Conservation (phyloP, 495 filamentous ascomycete species). For the Hypoxylon lenormandii region DNA sequence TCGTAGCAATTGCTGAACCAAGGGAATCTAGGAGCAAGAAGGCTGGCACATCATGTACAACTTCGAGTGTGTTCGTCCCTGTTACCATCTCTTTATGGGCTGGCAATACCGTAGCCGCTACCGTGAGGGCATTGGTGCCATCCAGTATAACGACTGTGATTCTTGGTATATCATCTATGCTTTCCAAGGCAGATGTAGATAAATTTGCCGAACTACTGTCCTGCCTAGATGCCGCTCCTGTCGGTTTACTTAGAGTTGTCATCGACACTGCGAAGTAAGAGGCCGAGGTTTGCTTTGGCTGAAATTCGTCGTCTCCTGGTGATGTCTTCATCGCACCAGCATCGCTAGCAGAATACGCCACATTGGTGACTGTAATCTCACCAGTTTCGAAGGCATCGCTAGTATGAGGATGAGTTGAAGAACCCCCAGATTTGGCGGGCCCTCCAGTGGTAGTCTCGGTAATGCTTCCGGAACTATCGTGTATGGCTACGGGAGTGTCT, state of each 20-base stretch:
- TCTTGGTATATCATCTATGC: background rate
- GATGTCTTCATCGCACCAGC: background rate
- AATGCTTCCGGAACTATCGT: background rate
- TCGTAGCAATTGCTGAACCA: background rate
- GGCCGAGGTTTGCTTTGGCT: background rate
- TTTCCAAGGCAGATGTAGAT: background rate
- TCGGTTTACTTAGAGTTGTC: background rate
- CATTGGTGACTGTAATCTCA: background rate
- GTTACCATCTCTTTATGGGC: background rate
- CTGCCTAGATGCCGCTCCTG: background rate
- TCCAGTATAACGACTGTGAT: background rate
- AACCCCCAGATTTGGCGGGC: background rate
- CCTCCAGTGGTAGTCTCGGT: background rate
- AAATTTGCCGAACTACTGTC: background rate
- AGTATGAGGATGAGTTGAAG: background rate
- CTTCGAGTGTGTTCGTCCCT: background rate
- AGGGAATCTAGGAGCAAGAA: background rate
- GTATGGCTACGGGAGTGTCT: background rate
- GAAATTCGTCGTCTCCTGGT: background rate
- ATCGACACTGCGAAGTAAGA: background rate
- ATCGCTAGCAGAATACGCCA: background rate
- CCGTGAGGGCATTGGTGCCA: background rate
- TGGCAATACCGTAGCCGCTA: background rate
- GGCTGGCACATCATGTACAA: background rate
- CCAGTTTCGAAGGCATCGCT: background rate